A percentile compares a stretch with the other conserved stretches of the same genome.
These are phyloP conservation scores for Hepatocystis sp. DNA, from an alignment of 169 alveolate genomes.

Conservation along the genomic window DNA sequence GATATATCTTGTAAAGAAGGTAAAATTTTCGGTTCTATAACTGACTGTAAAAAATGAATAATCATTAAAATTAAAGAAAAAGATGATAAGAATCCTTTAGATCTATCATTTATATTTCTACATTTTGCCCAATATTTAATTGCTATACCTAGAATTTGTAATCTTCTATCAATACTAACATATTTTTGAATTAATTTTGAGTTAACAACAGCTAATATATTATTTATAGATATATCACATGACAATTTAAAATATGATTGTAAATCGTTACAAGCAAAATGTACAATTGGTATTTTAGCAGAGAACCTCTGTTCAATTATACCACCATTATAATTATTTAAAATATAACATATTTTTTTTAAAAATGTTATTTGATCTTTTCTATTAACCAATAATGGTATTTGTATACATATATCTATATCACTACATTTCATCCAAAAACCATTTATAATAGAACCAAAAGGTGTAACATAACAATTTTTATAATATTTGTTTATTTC, in stretches of 20 bases:
- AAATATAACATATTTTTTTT: slow-evolving; percentile 79
- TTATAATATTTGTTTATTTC: slow-evolving; percentile 69
- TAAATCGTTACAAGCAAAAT: slow-evolving; percentile 77
- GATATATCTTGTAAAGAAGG: slow-evolving; percentile 88
- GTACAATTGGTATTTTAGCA: slow-evolving; percentile 87
- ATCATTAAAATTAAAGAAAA: slow-evolving; percentile 86
- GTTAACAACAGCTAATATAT: slow-evolving; percentile 84
- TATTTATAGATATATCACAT: slow-evolving; percentile 87
- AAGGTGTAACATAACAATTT: slow-evolving; percentile 74
- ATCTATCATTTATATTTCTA: slow-evolving; percentile 85
- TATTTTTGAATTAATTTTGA: slow-evolving; percentile 85
- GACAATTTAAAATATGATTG: slow-evolving; percentile 51
- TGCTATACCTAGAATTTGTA: slow-evolving; percentile 81
- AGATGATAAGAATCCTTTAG: slow-evolving; percentile 86
- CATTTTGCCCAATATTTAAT: slow-evolving; percentile 87
- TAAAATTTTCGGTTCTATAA: slow-evolving; percentile 82
- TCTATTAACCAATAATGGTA: slow-evolving; percentile 81
- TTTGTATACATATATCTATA: slow-evolving; percentile 84
- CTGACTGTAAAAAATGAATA: slow-evolving; percentile 86
- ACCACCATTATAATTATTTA: slow-evolving; percentile 80
- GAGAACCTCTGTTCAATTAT: slow-evolving; percentile 84
- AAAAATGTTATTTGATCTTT: slow-evolving; percentile 80
- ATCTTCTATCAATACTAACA: slow-evolving; percentile 86
- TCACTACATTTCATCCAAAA: slow-evolving; percentile 87
- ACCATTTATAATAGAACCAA: slow-evolving; percentile 85